Base-by-base conservation (phyloP, 2,329 filamentous ascomycete species). In the Paramyrothecium roridum region DNA sequence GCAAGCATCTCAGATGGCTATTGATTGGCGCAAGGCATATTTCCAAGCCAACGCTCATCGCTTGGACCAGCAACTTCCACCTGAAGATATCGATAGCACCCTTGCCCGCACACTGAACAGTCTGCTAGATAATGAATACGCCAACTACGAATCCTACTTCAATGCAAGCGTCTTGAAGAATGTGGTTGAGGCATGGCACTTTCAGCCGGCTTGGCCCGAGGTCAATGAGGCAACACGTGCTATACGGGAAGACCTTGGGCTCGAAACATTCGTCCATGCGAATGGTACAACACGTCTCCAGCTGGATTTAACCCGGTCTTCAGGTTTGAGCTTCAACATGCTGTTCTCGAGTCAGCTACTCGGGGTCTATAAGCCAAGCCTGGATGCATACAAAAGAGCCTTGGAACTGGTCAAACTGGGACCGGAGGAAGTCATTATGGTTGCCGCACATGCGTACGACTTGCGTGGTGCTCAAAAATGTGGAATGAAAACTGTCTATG, bases 371-470 rank as follows among this genome's bases (percentile, higher is more conserved):
- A 81, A 84, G 56, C 81, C 81, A 1, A 73, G 70, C 16, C 71
- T 73, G 0, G 73, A 72, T 8, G 75, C 70, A 8, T 85, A 84
- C 60, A 52, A 62, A 8, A 78, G 74, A 54, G 76, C 70, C 0
- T 59, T 83, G 52, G 63, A 74, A 12, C 63, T 83, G 3, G 67
- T 82, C 3, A 69, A 74, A 43, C 60, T 76, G 3, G 63, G 63
- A 21, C 70, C 80, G 0, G 73, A 80, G n/a, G 74, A 83, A 53
- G 75, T 74, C 19, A 73, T 80, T 11, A 71, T 80, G 74, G 78
- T 83, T 3, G 80, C 81, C 3, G 79, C 80, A 1, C 80, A 84
- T 69, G 77, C 78, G 3, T 83, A 80, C 61, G 82, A 84, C 63
- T 53, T 80, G 21, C 67, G 77, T 17, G 80, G 74, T 1, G 82